Base-by-base conservation (phyloP, 2,329 filamentous ascomycete genomes). In the Sporothrix inflata region DNA sequence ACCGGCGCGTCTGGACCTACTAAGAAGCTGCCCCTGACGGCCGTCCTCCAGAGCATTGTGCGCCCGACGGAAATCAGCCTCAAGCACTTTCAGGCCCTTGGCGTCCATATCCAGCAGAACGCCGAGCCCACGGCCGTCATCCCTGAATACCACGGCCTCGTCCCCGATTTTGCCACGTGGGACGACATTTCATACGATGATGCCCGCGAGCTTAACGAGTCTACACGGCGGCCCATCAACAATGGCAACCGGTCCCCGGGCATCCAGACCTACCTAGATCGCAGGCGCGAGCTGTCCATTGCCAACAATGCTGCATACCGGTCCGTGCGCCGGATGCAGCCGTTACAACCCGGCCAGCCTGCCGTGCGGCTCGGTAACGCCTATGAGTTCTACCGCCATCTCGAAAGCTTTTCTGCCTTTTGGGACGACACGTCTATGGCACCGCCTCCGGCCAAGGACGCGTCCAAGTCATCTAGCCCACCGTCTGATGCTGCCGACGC, bases 311-410 rank as follows among this genome's bases (percentile, higher is more conserved):
- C 85, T 53, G 89, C 89, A 8, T 91, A 89, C 77, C 86, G 88
- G 34, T 88, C 87, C 1, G 85, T 91, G 71, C 85, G 88, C 30
- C 85, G 89, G 60, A 81, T 90, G n/a, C 83, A 84, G 6, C 81
- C 86, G 0, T 61, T 57, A 12, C 83, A 84, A 45, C 84, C 84
- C 53, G 89, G 88, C 53, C 85, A 85, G 76, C 80, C 83, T 61
- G 82, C 85, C 47, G 84, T 85, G 40, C 85, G 88, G 7, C 80
- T 91, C 8, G 89, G 89, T 16, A 90, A 90, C 75, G 85, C 87
- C 5, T 91, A 90, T 76, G 89, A 91, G 79, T 91, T 91, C 79
- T 91, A 87, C 80, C 87, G 87, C 69, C 87, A 88, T 75, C 82
- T 91, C 24, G 89, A 91, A 76, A 78, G 84, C 34, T 85, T 90